Percentiles rank a stretch among this genome's conserved stretches.
Evolutionary conservation across 768 basidiomycete genomes (phyloP).

Genomic region (Tylopilus sp.): DNA sequence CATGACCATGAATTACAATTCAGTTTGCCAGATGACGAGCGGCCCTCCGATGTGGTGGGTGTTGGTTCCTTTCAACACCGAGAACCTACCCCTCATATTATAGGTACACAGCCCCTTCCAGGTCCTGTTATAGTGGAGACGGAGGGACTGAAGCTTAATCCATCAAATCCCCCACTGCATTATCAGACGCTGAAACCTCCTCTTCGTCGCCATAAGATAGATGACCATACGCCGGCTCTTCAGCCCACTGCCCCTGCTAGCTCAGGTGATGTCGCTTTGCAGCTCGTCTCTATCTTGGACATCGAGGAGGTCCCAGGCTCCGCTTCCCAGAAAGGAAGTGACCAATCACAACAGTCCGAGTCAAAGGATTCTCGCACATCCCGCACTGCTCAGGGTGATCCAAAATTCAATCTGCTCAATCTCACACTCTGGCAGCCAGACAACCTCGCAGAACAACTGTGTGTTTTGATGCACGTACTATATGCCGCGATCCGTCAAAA

Average conservation of each 20-base stretch:
- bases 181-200: constrained; percentile 17
- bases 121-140: too few species aligned
- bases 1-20: constrained; percentile 6
- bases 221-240: constrained; percentile 36
- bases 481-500: constrained; percentile 68
- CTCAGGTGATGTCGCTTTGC: constrained; percentile 16
- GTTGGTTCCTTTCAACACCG: constrained; percentile 29
- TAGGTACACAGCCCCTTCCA: background rate
- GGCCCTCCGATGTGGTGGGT: background rate
- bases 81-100: constrained; percentile 21
- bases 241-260: constrained; percentile 39
- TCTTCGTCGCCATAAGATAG: constrained; percentile 36
- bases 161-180: background rate
- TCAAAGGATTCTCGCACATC: constrained; percentile 23
- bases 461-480: constrained; percentile 65
- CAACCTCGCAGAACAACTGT: constrained; percentile 77
- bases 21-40: constrained; percentile 8
- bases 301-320: constrained; percentile 23
- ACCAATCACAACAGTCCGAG: background rate
- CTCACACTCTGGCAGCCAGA: constrained; percentile 55
- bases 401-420: background rate
- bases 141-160: background rate
- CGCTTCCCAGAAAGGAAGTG: background rate
- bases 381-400: background rate
- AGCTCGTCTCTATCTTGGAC: constrained; percentile 30